phyloP scores from a whole-genome alignment of 139 green algal species.

The Coelastrella sp. region DNA sequence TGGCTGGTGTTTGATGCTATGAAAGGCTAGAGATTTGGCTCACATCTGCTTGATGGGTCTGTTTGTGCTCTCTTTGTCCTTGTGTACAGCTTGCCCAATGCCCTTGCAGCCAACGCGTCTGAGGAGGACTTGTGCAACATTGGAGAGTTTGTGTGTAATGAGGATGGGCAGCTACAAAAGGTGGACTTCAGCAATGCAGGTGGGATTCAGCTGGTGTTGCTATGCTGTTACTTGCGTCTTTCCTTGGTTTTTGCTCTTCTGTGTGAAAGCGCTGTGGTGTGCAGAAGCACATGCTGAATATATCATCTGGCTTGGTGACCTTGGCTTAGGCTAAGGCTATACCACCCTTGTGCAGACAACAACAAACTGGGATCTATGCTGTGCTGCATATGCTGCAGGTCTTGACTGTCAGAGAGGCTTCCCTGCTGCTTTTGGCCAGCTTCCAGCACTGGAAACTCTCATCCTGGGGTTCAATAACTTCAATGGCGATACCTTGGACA shows the following conservation, averaged over 20 bases:
- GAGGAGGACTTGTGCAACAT: conserved; percentile 38
- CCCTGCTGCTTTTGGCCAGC: conserved; percentile 14
- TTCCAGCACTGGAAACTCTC: conserved; percentile 23
- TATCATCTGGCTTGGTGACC: too few relatives aligned
- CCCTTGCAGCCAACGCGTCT: background rate
- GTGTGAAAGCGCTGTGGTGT: too few relatives aligned
- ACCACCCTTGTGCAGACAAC: background rate
- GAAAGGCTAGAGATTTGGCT: too few relatives aligned
- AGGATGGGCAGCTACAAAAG: conserved; percentile 25
- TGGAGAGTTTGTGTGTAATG: conserved; percentile 24
- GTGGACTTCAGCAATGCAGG: conserved; percentile 45
- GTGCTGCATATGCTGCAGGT: background rate
- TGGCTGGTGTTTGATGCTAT: too few relatives aligned
- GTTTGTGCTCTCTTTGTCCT: background rate
- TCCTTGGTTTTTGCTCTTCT: too few relatives aligned
- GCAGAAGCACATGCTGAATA: too few relatives aligned
- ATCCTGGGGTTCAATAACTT: conserved; percentile 42
- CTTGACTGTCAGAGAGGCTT: conserved; percentile 25
- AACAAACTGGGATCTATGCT: background rate
- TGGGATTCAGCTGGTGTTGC: background rate
- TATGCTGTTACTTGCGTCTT: too few relatives aligned
- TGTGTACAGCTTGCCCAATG: conserved; percentile 6
- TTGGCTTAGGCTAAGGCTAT: too few relatives aligned
- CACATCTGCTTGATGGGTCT: too few relatives aligned
- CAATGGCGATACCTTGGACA: conserved; percentile 20